Evolutionary conservation across 2,329 filamentous ascomycete species (phyloP), one percentile per base, ranked within the genome.

Genomic region (Elsinoe fawcettii): DNA sequence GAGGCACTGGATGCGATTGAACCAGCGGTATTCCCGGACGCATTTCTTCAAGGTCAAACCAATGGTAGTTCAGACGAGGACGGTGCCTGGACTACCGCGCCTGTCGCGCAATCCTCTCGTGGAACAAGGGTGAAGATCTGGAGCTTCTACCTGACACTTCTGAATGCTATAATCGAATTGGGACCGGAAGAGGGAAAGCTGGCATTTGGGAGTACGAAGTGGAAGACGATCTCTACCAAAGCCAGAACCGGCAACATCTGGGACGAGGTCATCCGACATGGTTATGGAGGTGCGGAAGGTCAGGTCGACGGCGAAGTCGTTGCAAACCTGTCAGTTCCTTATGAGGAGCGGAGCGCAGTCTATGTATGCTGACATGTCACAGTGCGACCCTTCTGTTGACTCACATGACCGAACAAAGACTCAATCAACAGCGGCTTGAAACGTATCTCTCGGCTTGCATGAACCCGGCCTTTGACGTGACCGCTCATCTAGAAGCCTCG

Each of bases 251-350:
- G 93, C 58, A 83, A 84, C 46, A 81, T 97, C n/a, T 99, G 93
- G 93, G 90, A 96, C 62, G 88, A 95, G 62, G 88, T 97, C 1
- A 86, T 95, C 58, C 80, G 82, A 64, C 85, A 89, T 67, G 92
- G 92, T 5, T 97, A 97, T 71, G 85, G 87, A 64, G 90, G 90
- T 23, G 79, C 85, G 51, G 92, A 97, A 71, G 90, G 88, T 16
- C 88, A 91, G 62, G 90, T 97, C 11, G 93, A 99, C 72, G 85
- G 90, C 1, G 93, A 99, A 66, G 92, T 99, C 6, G 90, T 99
- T 23, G 88, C 92, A 60, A 92, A 91, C 66, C 71, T 95, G 86
- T 90, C 73, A 73, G 84, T 71, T n/a, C 14, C 3, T 6, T 14
- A 12, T 37, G 34, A 37, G 14, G 11, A 37, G 6, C 14, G 34